A percentile compares a stretch with the other conserved stretches of the same genome.
These are phyloP conservation scores for Gossypium sturtianum DNA, from an alignment of 345 rosid genomes.

Conservation along the genomic window DNA sequence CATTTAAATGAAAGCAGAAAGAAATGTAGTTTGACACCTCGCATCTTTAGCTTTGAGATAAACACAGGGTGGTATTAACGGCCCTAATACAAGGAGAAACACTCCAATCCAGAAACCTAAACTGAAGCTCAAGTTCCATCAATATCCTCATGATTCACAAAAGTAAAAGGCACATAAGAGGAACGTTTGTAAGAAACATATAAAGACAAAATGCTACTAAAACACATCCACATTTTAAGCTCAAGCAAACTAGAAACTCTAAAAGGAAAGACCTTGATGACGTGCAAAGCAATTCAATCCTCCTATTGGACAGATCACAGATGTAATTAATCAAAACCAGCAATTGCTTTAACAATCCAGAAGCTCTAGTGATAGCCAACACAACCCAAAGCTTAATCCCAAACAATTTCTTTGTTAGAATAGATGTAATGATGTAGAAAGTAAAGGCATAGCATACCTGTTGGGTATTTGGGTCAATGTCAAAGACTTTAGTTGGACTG, in stretches of 20 bases:
- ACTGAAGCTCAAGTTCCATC: constrained; percentile 6
- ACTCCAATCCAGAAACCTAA: not conserved
- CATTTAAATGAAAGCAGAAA: not conserved
- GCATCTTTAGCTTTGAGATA: not conserved
- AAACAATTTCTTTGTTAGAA: not conserved
- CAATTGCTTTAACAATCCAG: not conserved
- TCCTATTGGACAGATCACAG: not conserved
- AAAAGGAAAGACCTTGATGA: not conserved
- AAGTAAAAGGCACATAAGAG: not conserved
- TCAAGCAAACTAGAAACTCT: not conserved
- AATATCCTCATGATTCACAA: not conserved
- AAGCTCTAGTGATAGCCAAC: not conserved
- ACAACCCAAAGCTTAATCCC: not conserved
- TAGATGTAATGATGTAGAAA: not conserved
- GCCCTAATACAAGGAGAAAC: not conserved
- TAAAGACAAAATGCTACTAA: not conserved
- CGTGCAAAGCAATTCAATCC: not conserved
- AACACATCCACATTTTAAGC: not conserved
- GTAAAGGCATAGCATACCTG: constrained; percentile 38
- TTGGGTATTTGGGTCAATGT: constrained; percentile 53
- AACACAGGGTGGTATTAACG: not conserved
- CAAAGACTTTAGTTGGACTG: constrained; percentile 86
- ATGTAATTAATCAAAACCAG: not conserved
- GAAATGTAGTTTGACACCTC: not conserved
- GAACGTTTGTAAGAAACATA: not conserved